phyloP scores from a whole-genome alignment of 495 filamentous ascomycete species.

The Aspergillus steynii region DNA sequence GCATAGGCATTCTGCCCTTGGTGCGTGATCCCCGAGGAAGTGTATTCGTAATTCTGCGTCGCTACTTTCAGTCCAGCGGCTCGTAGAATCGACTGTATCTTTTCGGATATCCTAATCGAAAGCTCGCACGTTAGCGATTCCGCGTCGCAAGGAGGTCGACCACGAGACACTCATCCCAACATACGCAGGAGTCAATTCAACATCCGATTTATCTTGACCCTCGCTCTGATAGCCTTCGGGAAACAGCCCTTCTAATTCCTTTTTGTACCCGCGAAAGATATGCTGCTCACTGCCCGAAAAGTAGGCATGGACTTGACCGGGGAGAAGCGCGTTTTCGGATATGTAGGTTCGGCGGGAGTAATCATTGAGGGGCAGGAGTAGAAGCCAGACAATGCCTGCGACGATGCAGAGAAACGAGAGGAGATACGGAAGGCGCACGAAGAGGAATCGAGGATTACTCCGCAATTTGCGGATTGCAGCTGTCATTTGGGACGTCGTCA shows the following conservation, averaged over 20 bases:
- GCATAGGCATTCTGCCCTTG: constrained; percentile 91
- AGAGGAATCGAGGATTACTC: constrained; percentile 43
- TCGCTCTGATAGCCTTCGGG: constrained; percentile 18
- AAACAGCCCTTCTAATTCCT: constrained; percentile 65
- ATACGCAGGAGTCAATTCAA: constrained; percentile 47
- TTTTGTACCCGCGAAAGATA: constrained; percentile 87
- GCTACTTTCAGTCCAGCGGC: constrained; percentile 81
- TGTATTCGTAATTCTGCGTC: constrained; percentile 80
- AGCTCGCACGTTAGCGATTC: neutral
- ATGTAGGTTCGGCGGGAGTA: constrained; percentile 95
- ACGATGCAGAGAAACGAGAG: constrained; percentile 84
- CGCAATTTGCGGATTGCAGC: constrained; percentile 47
- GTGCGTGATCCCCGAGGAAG: constrained; percentile 68
- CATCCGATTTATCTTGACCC: constrained; percentile 19
- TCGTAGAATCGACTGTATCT: constrained; percentile 71
- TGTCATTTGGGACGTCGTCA: constrained; percentile 18
- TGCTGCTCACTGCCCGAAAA: constrained; percentile 95
- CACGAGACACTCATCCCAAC: constrained; percentile 15
- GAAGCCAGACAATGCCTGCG: constrained; percentile 87
- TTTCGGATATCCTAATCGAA: constrained; percentile 58
- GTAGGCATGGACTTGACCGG: constrained; percentile 96
- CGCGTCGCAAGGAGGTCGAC: constrained; percentile 7
- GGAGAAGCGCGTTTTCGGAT: constrained; percentile 94
- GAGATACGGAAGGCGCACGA: constrained; percentile 40
- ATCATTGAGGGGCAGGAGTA: constrained; percentile 87